These are phyloP conservation scores for Thelephora terrestris DNA, from an alignment of 1,284 basidiomycete species.

Conservation along the genomic window DNA sequence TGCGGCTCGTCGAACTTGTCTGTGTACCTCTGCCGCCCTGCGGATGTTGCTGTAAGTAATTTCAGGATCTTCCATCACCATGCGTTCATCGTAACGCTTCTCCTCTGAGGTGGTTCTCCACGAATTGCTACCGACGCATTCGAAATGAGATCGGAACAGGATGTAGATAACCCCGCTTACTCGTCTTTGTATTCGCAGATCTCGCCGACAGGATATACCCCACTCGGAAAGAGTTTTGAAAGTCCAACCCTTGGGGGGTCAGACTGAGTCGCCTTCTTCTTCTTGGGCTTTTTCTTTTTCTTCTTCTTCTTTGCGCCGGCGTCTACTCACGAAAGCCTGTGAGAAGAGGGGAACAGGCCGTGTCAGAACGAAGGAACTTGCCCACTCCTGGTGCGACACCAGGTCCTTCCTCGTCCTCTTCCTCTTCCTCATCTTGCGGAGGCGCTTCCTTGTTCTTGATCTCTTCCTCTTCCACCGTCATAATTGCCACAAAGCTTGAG, in stretches of 20 bases:
- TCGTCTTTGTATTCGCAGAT: constrained; percentile 90
- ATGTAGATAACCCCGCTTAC: constrained; percentile 28
- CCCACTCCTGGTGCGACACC: neutral
- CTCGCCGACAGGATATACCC: constrained; percentile 76
- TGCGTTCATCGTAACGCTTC: constrained; percentile 74
- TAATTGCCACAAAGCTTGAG: too few species aligned
- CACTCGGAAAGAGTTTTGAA: constrained; percentile 76
- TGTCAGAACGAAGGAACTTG: too few species aligned
- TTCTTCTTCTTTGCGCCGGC: constrained; percentile 44
- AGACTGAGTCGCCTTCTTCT: constrained; percentile 69
- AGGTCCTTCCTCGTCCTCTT: neutral
- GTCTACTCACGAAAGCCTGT: neutral
- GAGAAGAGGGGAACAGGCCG: neutral
- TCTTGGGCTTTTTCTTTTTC: constrained; percentile 86
- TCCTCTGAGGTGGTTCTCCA: constrained; percentile 90
- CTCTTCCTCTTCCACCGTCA: neutral
- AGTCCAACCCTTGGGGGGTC: constrained; percentile 89
- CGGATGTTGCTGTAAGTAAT: constrained; percentile 85
- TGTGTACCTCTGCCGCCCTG: constrained; percentile 91
- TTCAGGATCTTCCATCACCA: constrained; percentile 71
- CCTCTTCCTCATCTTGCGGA: neutral
- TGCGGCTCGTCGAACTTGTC: constrained; percentile 82
- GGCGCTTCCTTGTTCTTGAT: neutral
- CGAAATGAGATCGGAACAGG: constrained; percentile 4
- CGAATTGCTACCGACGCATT: constrained; percentile 46